Evolutionary conservation across 1,139 yeast species (phyloP), one percentile per base, ranked within the genome.

Genomic region (Saccharomyces hybrid): DNA sequence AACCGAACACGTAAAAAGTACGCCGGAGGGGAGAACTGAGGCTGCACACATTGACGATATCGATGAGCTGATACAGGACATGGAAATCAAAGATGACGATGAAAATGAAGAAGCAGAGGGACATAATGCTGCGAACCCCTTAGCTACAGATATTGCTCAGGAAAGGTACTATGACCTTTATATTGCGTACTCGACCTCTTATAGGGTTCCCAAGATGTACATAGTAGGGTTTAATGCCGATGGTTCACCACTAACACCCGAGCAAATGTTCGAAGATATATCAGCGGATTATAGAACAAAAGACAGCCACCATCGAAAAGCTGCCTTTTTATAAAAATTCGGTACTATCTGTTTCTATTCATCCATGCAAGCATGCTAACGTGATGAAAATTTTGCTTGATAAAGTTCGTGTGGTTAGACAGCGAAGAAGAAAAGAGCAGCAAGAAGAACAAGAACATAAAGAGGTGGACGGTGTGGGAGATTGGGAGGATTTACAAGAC

Each of bases 251-350:
- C 74, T 93, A 38, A 76, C 87, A 27, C 97, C 99, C 0, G 76
- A 83, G 34, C 86, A 88, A 65, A 93, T 93, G 98, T 90, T 90
- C 73, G 95, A 91, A 65, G 99, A 93, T 69, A 89, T 93, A 52
- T 82, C 91, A 9, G 81, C 86, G 41, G 99, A 93, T 69, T 93
- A 93, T 71, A 82, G 93, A 66, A 91, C 91, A 66, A 93, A 93
- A 93, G 72, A 95, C 99, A 0, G 99, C 95, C 31, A 93, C 99
- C 1, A 91, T 93, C 59, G 99, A 93, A 71, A 83, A 81, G 59
- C 84, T 96, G 6, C 99, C 99, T 3, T 91, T 91, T 63, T 78
- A 84, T 54, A 81, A 80, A 54, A 83, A 84, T 66, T 81, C 93
- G 41, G 58, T 64, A 8, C 87, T 95, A 0, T 79, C 95, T 21